Percentiles rank a stretch among this genome's conserved stretches.
These are phyloP conservation scores for Fusarium xyrophilum DNA, from an alignment of 2,329 filamentous ascomycete species.

Conservation along the genomic window DNA sequence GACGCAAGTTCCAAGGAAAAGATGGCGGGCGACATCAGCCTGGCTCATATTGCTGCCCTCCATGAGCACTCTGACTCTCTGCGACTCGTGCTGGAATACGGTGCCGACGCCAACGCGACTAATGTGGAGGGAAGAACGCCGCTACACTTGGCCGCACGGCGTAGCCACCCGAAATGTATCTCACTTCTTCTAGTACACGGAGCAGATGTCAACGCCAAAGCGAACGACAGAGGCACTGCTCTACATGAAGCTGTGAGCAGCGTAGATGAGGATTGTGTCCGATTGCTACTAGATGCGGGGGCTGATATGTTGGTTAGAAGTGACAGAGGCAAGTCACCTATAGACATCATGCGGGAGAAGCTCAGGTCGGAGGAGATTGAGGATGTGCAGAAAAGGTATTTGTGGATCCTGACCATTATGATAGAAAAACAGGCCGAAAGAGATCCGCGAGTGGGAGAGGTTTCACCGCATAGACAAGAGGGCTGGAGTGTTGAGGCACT, in stretches of 20 bases:
- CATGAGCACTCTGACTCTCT: background rate
- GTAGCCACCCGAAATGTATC: background rate
- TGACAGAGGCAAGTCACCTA: background rate
- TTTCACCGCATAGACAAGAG: background rate
- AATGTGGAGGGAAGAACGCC: background rate
- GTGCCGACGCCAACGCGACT: background rate
- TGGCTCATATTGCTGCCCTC: background rate
- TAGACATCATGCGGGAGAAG: background rate
- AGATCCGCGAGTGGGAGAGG: background rate
- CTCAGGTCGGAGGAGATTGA: background rate
- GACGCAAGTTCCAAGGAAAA: background rate
- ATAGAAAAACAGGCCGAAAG: background rate
- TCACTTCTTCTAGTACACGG: background rate
- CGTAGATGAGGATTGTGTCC: background rate
- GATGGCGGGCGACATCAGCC: background rate
- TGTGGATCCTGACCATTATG: background rate
- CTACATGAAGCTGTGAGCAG: background rate
- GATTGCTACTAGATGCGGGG: background rate
- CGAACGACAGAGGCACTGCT: background rate
- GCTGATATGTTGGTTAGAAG: background rate
- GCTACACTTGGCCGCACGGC: background rate
- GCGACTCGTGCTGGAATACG: background rate
- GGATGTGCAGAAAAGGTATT: too few species aligned
- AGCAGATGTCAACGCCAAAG: background rate
- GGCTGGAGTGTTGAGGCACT: background rate